Evolutionary conservation across 345 rosid genomes (phyloP).

Genomic region (Iberis pinnata): DNA sequence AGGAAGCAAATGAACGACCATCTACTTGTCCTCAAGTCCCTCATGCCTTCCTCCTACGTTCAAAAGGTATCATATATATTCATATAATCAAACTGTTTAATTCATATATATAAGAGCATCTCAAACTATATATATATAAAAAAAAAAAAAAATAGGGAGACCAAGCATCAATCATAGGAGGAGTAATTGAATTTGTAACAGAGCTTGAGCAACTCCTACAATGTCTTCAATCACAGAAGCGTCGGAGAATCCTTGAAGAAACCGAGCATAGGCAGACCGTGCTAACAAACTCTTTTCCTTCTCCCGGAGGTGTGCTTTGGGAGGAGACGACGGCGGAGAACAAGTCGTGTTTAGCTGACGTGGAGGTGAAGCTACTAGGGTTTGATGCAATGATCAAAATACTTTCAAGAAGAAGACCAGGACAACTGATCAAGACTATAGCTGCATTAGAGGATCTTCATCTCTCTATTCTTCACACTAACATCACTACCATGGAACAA

Average conservation of each 20-base stretch:
- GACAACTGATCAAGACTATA: conserved; percentile 64
- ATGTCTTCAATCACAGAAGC: conserved; percentile 82
- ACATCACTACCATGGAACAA: conserved; percentile 92
- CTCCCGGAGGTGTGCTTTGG: no score
- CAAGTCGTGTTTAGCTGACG: conserved; percentile 78
- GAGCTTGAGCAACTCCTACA: conserved; percentile 89
- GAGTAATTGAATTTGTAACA: conserved; percentile 89
- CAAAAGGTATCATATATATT: conserved; percentile 63
- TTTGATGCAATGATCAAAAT: conserved; percentile 93
- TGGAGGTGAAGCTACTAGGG: conserved; percentile 86
- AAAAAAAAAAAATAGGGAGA: conserved; percentile 50
- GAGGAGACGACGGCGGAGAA: conserved; percentile 81
- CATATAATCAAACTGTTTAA: not conserved
- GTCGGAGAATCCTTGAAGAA: conserved; percentile 59
- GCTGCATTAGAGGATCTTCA: conserved; percentile 95
- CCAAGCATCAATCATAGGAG: conserved; percentile 97
- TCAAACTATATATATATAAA: no score
- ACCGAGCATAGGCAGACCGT: conserved; percentile 22
- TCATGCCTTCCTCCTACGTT: conserved; percentile 86
- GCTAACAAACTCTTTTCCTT: conserved; percentile 33
- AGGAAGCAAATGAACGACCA: conserved; percentile 97
- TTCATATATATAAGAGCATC: not conserved
- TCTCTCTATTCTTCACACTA: conserved; percentile 80
- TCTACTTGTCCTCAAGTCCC: conserved; percentile 79
- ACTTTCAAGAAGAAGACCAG: conserved; percentile 84